Percentiles rank a stretch among this genome's conserved stretches.
Evolutionary conservation across 805 yeast genomes (phyloP).

Genomic region (Candida cerambycidarum): DNA sequence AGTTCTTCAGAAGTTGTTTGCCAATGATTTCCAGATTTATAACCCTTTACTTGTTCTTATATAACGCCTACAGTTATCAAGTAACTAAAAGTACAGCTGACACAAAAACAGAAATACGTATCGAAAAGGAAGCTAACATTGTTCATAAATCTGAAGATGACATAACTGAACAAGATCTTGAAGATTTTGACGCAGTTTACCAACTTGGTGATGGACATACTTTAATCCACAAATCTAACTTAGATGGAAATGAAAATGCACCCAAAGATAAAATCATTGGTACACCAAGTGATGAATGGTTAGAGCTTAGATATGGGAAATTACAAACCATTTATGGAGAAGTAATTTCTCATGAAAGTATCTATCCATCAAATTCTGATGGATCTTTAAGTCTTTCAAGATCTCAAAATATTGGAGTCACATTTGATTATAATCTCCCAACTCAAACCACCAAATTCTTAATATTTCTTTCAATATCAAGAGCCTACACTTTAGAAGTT

Average conservation of each 20-base stretch:
- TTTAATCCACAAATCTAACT: conserved; percentile 11
- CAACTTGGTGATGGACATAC: conserved; percentile 8
- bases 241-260: conserved; percentile 4
- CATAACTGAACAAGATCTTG: conserved; percentile 1
- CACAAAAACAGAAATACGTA: background rate
- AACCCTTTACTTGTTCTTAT: background rate
- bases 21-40: background rate
- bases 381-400: conserved; percentile 2
- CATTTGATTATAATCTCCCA: conserved; percentile 1
- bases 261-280: background rate
- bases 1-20: too few species aligned
- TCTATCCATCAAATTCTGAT: conserved; percentile 4
- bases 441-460: background rate
- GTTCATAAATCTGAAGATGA: conserved; percentile 1
- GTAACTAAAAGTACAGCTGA: background rate
- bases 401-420: conserved; percentile 6
- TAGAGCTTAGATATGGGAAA: conserved; percentile 9
- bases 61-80: background rate
- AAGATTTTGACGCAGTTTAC: conserved; percentile 10
- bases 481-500: background rate
- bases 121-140: background rate
- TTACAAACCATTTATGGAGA: conserved; percentile 5
- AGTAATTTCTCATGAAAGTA: conserved; percentile 1
- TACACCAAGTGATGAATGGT: conserved; percentile 10
- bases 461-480: conserved; percentile 1